Evolutionary conservation across 2,329 filamentous ascomycete species (phyloP), one percentile per base, ranked within the genome.

Genomic region (Alternaria brassicae): DNA sequence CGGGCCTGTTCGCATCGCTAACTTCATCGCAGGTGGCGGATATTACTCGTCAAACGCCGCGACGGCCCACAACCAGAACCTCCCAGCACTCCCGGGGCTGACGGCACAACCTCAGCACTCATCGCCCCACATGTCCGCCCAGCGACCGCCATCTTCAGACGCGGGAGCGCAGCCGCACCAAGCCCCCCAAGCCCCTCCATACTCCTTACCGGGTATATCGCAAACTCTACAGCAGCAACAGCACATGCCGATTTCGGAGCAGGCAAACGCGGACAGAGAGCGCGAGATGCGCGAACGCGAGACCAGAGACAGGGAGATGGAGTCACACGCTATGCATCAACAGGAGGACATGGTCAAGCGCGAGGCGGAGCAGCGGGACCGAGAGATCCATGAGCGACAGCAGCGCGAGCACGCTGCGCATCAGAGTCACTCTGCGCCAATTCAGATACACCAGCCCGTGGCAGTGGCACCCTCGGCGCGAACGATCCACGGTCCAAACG

Each of bases 361-460:
- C 30, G 75, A 77, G 53, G 74, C 72, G 15, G 78, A 80, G 56
- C 84, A 86, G 61, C 80, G 85, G 58, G 85, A 88, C 65, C 82
- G 85, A 45, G 85, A 88, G 60, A 75, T 88, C 62, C 80, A 86
- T 64, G 68, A 72, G 61, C 68, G 68, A 28, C 89, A 91, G 69
- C 84, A 86, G 58, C 81, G 86, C 66, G 88, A 91, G 65, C 89
- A 89, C 68, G 85, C 86, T 50, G 86, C 91, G 25, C 92, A 95
- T 73, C 93, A 97, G 77, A 95, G 90, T 79, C 93, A 91, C 73
- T 89, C 91, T 37, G 92, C 90, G 57, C 92, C 93, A 3, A 91
- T 97, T 54, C 92, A 93, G 54, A 89, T 98, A 70, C 94, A 98
- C 79, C 94, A 98, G 78, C 94, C 94, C 5, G 93, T 97, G 59